Evolutionary conservation across 441 rosid genomes (phyloP), one percentile per base, ranked within the genome.

Genomic region (Pelargonium australe): DNA sequence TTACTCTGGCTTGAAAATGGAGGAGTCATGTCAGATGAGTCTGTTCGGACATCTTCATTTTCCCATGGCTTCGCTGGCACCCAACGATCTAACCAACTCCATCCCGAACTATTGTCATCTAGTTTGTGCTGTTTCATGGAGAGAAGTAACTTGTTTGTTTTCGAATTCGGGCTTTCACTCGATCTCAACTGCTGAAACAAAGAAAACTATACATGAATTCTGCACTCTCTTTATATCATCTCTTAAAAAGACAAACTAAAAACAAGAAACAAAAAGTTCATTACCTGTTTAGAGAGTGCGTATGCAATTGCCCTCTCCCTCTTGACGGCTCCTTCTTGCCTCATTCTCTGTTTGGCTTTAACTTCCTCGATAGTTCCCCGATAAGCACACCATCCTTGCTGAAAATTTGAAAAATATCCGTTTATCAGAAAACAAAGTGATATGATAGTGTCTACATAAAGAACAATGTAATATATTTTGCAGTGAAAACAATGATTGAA

Each of bases 291-390:
- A 25, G 83, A 81, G 61, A 80, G 77, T 23, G 87, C 76, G 60
- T 95, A 90, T 5, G 91, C 94, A 76, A 78, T 81, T 71, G 96
- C 95, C 82, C 97, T 88, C 75, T 95, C 96, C 80, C 97, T 90
- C 83, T 90, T 89, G 34, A 90, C 77, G 64, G 86, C 87, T 68
- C 86, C 96, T 80, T 87, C 91, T 78, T 83, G 97, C 79, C 78
- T 90, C 89, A 84, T 74, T 28, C 84, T 84, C 67, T 85, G 75
- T 81, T 91, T 89, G 0, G 89, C 69, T 77, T 81, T 81, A 37
- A 86, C 88, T 75, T 91, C 89, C 61, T 85, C 86, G 0, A 76
- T 41, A 60, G 92, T 89, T 75, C 85, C 95, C 0, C 80, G 78
- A 73, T 85, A 78, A 76, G 83, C 77, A 72, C 97, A 90, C 98